Evolutionary conservation across 2,329 filamentous ascomycete species (phyloP).

Genomic region (Diaporthe vaccinii): DNA sequence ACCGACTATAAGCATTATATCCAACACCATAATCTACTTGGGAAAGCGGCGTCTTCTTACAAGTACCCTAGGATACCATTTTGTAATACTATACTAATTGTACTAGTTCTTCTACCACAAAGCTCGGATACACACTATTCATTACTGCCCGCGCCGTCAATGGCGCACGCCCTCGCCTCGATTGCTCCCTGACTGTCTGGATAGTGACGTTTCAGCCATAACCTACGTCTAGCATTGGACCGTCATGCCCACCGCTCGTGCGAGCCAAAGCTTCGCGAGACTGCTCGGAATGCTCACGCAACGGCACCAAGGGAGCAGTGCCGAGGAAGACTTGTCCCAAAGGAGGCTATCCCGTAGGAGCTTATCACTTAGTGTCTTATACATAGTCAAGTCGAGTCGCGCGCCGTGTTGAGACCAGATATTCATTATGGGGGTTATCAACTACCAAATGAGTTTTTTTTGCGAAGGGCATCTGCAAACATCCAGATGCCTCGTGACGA

Average conservation of each 20-base stretch:
- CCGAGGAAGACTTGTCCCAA: neutral
- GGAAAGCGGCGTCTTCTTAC: slow-evolving; percentile 20
- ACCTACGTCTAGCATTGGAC: neutral
- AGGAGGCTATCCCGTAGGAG: neutral
- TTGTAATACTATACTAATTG: slow-evolving; percentile 31
- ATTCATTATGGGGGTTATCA: neutral
- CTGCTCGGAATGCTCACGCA: no score
- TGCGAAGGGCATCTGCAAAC: neutral
- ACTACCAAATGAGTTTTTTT: neutral
- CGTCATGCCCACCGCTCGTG: no score
- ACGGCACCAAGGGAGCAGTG: neutral
- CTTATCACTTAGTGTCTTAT: neutral
- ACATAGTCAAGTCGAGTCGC: neutral
- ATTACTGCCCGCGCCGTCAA: neutral
- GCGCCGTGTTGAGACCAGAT: neutral
- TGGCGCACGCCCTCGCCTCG: neutral
- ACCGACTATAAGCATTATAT: slow-evolving; percentile 2
- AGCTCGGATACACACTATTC: neutral
- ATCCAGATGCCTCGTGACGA: neutral
- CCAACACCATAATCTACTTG: slow-evolving; percentile 9
- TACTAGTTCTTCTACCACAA: slow-evolving; percentile 9
- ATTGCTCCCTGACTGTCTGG: neutral
- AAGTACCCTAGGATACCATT: slow-evolving; percentile 19
- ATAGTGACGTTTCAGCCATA: neutral
- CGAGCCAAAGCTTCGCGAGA: no score